Percentiles rank a stretch among this genome's conserved stretches.
Evolutionary conservation across 1,284 basidiomycete species (phyloP).

Genomic region (Athelia sp.): DNA sequence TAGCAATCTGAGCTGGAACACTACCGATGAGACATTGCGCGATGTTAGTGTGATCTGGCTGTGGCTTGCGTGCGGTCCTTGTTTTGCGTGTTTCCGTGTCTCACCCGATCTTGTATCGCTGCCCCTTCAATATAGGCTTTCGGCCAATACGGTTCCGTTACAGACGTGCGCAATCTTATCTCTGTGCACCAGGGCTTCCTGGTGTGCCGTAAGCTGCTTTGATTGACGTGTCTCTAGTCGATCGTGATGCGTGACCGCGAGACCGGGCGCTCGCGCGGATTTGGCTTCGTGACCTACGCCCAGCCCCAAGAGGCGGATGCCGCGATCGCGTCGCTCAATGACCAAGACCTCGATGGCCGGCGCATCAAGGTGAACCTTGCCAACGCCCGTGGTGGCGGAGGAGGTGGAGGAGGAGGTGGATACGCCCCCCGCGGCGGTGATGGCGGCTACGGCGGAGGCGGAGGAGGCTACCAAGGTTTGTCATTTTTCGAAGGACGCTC

Average conservation of each 20-base stretch:
- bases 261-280: constrained; percentile 93
- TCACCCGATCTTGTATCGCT: constrained; percentile 30
- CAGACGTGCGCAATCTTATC: constrained; percentile 69
- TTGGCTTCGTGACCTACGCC: constrained; percentile 89
- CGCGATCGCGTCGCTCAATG: constrained; percentile 81
- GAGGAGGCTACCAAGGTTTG: constrained; percentile 22
- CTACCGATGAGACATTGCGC: constrained; percentile 84
- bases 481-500: constrained; percentile 6
- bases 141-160: constrained; percentile 53
- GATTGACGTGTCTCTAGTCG: constrained; percentile 52
- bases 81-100: constrained; percentile 11
- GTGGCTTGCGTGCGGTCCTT: constrained; percentile 26
- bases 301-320: constrained; percentile 63
- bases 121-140: constrained; percentile 60
- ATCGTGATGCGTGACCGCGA: constrained; percentile 98
- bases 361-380: constrained; percentile 94
- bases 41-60: constrained; percentile 65
- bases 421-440: constrained; percentile 17
- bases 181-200: constrained; percentile 16
- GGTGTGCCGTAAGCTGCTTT: constrained; percentile 16
- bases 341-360: constrained; percentile 91
- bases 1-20: constrained; percentile 92
- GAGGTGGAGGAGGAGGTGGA: constrained; percentile 38
- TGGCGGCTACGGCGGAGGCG: constrained; percentile 23
- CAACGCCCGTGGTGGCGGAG: constrained; percentile 70